Evolutionary conservation across 495 filamentous ascomycete genomes (phyloP), one percentile per base, ranked within the genome.

Genomic region (Xylaria nigripes): DNA sequence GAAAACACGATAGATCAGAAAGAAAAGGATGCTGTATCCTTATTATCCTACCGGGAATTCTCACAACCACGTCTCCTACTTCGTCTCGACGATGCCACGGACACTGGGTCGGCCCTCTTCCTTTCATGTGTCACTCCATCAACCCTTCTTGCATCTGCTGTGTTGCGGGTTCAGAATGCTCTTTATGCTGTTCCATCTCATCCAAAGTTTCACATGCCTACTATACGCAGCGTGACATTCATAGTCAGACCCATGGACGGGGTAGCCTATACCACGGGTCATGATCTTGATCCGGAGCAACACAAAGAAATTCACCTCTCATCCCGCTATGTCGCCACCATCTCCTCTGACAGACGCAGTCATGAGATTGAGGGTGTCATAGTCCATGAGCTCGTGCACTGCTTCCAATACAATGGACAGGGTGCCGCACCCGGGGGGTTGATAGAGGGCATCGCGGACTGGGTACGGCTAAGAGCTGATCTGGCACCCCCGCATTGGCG

Each of bases 241-340:
- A 75, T 95, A 57, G 77, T 96, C 13, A 82, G 86, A 4, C 72
- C 83, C 48, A 89, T 94, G 77, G 71, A 60, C 41, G 91, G 90
- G 16, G 84, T 97, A 7, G 93, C 93, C 30, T 93, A 95, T 69
- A 98, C 93, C 3, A 87, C 79, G 0, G 89, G 91, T 56, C 81
- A 72, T 13, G 87, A 90, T 34, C 76, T 96, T 6, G 92, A 96
- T 70, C 54, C 79, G 41, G 88, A 94, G 64, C 53, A 48, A 10
- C 89, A 96, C 73, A 97, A 98, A 64, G 90, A 96, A 63, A 96
- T 98, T 53, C 89, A 96, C 71, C 78, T 96, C 72, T 86, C 81
- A 4, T 80, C 90, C 10, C 71, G 79, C 48, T 96, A 96, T 71
- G 84, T 97, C 61, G 57, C 68, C 13, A 65, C 70, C 51, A 66